Conservation (phyloP, 192 early-diverging fungal species). For the Coemansia sp. region DNA sequence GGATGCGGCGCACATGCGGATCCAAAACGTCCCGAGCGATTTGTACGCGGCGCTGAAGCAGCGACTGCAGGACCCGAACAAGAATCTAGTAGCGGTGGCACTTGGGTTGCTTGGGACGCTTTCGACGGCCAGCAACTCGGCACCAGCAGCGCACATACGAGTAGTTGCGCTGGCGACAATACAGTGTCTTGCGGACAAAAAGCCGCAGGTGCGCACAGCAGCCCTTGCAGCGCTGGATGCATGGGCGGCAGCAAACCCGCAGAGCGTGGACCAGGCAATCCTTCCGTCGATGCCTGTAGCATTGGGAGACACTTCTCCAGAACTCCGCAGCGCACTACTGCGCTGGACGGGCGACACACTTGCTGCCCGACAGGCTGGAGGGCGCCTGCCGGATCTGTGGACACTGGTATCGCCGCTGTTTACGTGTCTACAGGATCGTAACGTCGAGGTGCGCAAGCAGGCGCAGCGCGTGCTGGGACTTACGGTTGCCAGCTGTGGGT, state of each 20-base stretch:
- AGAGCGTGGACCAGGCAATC: constrained; percentile 66
- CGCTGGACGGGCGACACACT: constrained; percentile 74
- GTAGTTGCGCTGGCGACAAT: constrained; percentile 69
- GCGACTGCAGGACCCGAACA: constrained; percentile 87
- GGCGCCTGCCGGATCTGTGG: constrained; percentile 61
- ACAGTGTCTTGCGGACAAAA: constrained; percentile 83
- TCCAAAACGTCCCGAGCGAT: constrained; percentile 74
- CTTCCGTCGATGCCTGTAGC: constrained; percentile 60
- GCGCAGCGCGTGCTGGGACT: constrained; percentile 70
- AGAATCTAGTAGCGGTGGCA: constrained; percentile 77
- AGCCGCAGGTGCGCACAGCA: constrained; percentile 78
- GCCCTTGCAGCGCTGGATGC: constrained; percentile 73
- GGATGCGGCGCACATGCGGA: constrained; percentile 73
- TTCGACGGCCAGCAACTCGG: constrained; percentile 81
- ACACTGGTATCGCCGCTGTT: constrained; percentile 69
- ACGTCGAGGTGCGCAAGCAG: constrained; percentile 83
- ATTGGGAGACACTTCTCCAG: constrained; percentile 78
- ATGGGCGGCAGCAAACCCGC: constrained; percentile 62
- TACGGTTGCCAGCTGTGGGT: constrained; percentile 69
- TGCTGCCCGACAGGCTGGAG: constrained; percentile 42
- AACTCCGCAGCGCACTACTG: constrained; percentile 84
- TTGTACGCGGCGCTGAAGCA: constrained; percentile 77
- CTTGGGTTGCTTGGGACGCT: constrained; percentile 79
- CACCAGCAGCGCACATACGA: constrained; percentile 70
- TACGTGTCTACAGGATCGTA: constrained; percentile 84